Evolutionary conservation across 2,329 filamentous ascomycete genomes (phyloP), one percentile per base, ranked within the genome.

Genomic region (Fusarium sp.): DNA sequence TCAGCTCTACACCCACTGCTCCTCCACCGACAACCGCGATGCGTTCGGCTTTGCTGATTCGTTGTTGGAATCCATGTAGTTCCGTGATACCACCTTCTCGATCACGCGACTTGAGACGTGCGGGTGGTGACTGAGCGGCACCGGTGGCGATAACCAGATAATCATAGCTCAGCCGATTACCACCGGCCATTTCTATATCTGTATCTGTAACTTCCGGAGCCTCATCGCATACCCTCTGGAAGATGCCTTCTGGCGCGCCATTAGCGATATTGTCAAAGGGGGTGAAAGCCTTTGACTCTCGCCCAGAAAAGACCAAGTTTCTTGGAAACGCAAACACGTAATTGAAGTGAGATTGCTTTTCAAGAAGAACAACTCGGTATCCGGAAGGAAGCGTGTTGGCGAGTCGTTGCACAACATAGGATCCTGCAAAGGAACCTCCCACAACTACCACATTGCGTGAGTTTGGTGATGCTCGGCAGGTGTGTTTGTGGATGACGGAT

Each of bases 271-370:
- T 74, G 1, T 72, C 63, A 3, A 73, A 76, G 0, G 65, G 42
- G n/a, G 76, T 52, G 5, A 74, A 73, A 0, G 71, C 71, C 1
- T 66, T 40, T 0, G 61, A 42, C 22, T 76, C 74, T 11, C 66
- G 25, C 0, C 66, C 74, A 0, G 70, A 47, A 4, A 76, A 45
- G 0, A 76, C 71, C 0, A 68, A 50, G 27, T 72, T 70, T 1
- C 74, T 69, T 1, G 74, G 74, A 2, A 76, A 76, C 2, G 22
- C 22, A 20, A 76, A 76, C 0, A 69, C 64, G 27, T 68, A 57
- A 40, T 76, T 72, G 5, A 76, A 70, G 14, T 76, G 74, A 1
- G 74, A 72, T 5, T 74, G 57, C 22, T 72, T 74, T 22, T 76
- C 74, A 1, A 76, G 11, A 0, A 76, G 60, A 3, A 76, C 16